Evolutionary conservation across 805 yeast genomes (phyloP).

Genomic region (Candida odintsovae): DNA sequence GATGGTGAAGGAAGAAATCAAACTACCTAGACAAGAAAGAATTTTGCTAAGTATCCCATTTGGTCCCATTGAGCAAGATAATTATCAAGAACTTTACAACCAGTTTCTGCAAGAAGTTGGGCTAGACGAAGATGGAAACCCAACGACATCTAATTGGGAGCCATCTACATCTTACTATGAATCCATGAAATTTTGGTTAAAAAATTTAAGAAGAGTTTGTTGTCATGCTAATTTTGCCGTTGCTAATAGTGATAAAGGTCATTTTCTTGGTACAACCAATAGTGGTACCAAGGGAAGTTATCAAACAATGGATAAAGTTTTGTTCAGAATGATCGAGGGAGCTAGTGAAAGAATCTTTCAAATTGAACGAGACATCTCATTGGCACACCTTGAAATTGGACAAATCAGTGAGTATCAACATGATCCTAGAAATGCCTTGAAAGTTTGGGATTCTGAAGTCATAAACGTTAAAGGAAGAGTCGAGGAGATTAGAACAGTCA

Average conservation of each 20-base stretch:
- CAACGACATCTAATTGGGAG: constrained; percentile 43
- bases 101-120: constrained; percentile 57
- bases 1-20: constrained; percentile 72
- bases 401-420: constrained; percentile 58
- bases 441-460: constrained; percentile 34
- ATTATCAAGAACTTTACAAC: constrained; percentile 59
- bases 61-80: constrained; percentile 78
- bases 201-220: constrained; percentile 68
- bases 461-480: constrained; percentile 8
- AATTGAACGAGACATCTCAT: constrained; percentile 42
- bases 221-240: constrained; percentile 57
- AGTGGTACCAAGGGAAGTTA: constrained; percentile 1
- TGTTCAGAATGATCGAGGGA: constrained; percentile 55
- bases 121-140: constrained; percentile 40
- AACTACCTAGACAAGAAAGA: constrained; percentile 74
- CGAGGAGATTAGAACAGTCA: constrained; percentile 1
- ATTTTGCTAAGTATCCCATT: constrained; percentile 68
- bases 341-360: constrained; percentile 45
- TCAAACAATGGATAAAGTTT: constrained; percentile 62
- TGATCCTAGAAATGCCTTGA: constrained; percentile 45
- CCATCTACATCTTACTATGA: constrained; percentile 35
- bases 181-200: constrained; percentile 64
- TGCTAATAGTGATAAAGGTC: not conserved
- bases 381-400: constrained; percentile 52
- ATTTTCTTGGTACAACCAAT: not conserved